Evolutionary conservation across 805 yeast genomes (phyloP), one percentile per base, ranked within the genome.

Genomic region (Sugiyamaella boreocaroliniensis): DNA sequence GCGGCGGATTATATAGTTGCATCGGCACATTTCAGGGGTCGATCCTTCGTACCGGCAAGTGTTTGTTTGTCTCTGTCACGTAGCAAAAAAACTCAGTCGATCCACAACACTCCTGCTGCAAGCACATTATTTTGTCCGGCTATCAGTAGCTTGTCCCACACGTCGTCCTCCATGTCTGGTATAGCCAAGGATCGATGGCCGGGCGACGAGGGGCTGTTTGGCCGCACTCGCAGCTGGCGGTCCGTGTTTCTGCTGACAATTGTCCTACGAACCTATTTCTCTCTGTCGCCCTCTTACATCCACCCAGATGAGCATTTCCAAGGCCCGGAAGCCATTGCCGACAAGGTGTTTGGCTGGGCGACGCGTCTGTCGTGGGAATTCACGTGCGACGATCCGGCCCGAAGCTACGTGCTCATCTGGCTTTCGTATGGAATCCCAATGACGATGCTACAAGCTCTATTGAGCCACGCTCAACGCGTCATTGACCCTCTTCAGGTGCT

Each of bases 231-330:
- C 37, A 47, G 47, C n/a, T 79, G 86, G 84, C 69, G 86, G 55
- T 63, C 62, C 18, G 62, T 76, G 4, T 76, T 80, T 58, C 53
- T 78, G 9, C 18, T 71, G 11, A 66, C 79, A 9, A 67, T 82
- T 2, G 73, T 74, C 0, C 60, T 79, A 26, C 65, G 88, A 49
- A 68, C 85, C 19, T 70, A 77, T 22, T 71, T 88, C 45, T 82
- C 86, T 0, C 64, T 86, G 1, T 80, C 85, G 51, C 76, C 85
- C 29, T 87, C 97, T 0, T 93, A 95, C 64, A 82, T 93, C 47
- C 99, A 95, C 60, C 99, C 99, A 0, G 99, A 93, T 73, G 99
- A 93, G 70, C 97, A 90, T 66, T 87, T 88, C 66, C 99, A 95
- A 66, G 79, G 83, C n/a, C 78, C 95, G 47, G 95, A 89, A 65